Evolutionary conservation across 495 filamentous ascomycete genomes (phyloP).

Genomic region (Penicillium daleae): DNA sequence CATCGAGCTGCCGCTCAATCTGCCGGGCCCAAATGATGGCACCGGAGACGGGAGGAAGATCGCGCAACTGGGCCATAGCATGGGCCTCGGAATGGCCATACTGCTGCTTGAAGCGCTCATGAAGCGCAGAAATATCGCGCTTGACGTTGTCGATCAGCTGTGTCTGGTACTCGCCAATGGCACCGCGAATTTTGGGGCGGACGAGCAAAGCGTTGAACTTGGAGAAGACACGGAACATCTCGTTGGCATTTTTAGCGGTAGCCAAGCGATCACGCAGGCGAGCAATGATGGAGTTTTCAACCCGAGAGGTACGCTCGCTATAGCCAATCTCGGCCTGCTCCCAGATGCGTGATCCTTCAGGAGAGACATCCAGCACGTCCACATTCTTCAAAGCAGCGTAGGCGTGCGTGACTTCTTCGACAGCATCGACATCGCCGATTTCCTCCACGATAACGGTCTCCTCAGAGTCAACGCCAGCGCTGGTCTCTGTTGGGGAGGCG

Average conservation of each 20-base stretch:
- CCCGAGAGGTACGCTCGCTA: constrained; percentile 92
- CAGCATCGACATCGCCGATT: constrained; percentile 97
- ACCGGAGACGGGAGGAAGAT: constrained; percentile 92
- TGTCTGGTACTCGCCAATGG: constrained; percentile 95
- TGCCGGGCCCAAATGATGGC: constrained; percentile 97
- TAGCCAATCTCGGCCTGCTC: constrained; percentile 90
- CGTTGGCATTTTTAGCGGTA: constrained; percentile 92
- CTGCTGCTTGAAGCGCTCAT: constrained; percentile 97
- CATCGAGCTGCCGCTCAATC: constrained; percentile 91
- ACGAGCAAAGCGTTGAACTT: constrained; percentile 99
- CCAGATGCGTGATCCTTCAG: constrained; percentile 87
- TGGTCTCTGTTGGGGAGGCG: constrained; percentile 48
- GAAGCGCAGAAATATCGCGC: constrained; percentile 86
- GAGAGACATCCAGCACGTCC: constrained; percentile 89
- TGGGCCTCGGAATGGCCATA: constrained; percentile 98
- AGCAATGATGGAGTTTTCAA: constrained; percentile 99
- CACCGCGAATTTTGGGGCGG: constrained; percentile 93
- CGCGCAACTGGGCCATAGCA: constrained; percentile 94
- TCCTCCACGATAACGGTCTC: constrained; percentile 80
- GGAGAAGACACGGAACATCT: constrained; percentile 99
- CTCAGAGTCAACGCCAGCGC: constrained; percentile 50
- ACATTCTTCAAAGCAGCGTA: constrained; percentile 92
- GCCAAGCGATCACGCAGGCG: constrained; percentile 89
- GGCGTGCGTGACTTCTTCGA: constrained; percentile 91
- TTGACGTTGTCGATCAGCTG: constrained; percentile 98